A percentile compares a stretch with the other conserved stretches of the same genome.
phyloP scores from a whole-genome alignment of 768 basidiomycete genomes.

The Boletus coccyginus region DNA sequence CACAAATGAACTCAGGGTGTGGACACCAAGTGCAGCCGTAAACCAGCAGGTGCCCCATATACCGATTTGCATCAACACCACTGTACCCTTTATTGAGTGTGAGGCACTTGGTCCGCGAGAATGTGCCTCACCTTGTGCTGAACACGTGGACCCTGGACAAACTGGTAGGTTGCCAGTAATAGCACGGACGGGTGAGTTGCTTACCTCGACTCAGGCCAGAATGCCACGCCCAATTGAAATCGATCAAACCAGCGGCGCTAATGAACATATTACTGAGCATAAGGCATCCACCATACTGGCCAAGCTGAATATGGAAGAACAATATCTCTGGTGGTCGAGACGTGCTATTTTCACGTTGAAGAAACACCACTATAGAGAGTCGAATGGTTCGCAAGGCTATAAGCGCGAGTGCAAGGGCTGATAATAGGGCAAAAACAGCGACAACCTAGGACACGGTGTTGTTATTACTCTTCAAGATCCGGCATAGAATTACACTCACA shows the following conservation, averaged over 20 bases:
- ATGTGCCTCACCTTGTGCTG: slow-evolving; percentile 51
- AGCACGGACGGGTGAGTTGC: slow-evolving; percentile 5
- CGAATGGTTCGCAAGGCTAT: slow-evolving; percentile 49
- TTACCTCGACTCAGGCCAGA: slow-evolving; percentile 49
- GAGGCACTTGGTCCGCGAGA: neutral
- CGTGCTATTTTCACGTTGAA: slow-evolving; percentile 28
- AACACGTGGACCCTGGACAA: slow-evolving; percentile 47
- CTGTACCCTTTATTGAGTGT: slow-evolving; percentile 31
- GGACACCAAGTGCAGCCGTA: slow-evolving; percentile 59
- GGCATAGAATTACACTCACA: slow-evolving; percentile 16
- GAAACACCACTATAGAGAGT: slow-evolving; percentile 39
- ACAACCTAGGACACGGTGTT: slow-evolving; percentile 34
- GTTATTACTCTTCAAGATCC: neutral
- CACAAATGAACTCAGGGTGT: slow-evolving; percentile 66
- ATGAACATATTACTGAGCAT: slow-evolving; percentile 57
- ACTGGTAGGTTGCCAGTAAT: neutral
- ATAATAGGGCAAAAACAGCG: slow-evolving; percentile 52
- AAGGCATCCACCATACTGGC: slow-evolving; percentile 64
- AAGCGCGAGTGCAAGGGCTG: slow-evolving; percentile 49
- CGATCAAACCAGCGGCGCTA: slow-evolving; percentile 52
- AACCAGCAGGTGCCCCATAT: slow-evolving; percentile 64
- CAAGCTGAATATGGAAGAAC: slow-evolving; percentile 72
- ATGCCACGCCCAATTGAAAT: slow-evolving; percentile 45
- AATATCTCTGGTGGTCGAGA: slow-evolving; percentile 42
- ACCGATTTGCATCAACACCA: slow-evolving; percentile 57